A percentile compares a stretch with the other conserved stretches of the same genome.
Evolutionary conservation across 768 basidiomycete genomes (phyloP).

Genomic region (Termitomyces sp.): DNA sequence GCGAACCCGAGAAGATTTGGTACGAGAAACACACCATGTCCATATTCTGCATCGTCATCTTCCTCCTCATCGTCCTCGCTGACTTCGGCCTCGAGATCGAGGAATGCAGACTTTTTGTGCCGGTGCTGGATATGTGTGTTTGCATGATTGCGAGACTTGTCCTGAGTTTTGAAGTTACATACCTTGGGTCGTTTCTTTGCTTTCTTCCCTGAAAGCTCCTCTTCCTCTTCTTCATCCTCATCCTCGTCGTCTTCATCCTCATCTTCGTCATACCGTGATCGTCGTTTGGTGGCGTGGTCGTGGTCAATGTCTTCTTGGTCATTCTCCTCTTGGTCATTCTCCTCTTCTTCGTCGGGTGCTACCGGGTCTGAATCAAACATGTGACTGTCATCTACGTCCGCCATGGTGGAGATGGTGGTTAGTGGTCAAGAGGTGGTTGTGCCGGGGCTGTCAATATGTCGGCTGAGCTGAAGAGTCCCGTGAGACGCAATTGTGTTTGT

Average conservation of each 20-base stretch:
- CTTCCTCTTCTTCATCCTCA: slow-evolving; percentile 53
- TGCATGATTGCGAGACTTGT: slow-evolving; percentile 1
- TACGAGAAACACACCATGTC: slow-evolving; percentile 35
- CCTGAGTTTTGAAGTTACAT: slow-evolving; percentile 11
- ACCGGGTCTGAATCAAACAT: slow-evolving; percentile 34
- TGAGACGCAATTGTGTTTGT: slow-evolving; percentile 4
- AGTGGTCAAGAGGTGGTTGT: slow-evolving; percentile 16
- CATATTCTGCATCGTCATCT: slow-evolving; percentile 76
- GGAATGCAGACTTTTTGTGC: slow-evolving; percentile 72
- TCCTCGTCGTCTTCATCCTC: slow-evolving; percentile 40
- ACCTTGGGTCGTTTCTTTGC: slow-evolving; percentile 65
- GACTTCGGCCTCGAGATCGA: slow-evolving; percentile 95
- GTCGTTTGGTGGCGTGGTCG: slow-evolving; percentile 34
- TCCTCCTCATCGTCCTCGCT: slow-evolving; percentile 97
- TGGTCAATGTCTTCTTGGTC: slow-evolving; percentile 33
- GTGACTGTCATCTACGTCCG: slow-evolving; percentile 34
- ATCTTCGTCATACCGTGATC: slow-evolving; percentile 24
- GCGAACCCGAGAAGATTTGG: background rate
- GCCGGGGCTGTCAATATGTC: background rate
- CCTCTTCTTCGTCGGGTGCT: slow-evolving; percentile 37
- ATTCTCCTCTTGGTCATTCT: slow-evolving; percentile 32
- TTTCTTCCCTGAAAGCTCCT: slow-evolving; percentile 44
- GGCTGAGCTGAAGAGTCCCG: background rate
- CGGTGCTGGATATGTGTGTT: slow-evolving; percentile 41
- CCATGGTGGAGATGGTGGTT: slow-evolving; percentile 30